Evolutionary conservation across 352 stramenopile genomes (phyloP).

Genomic region (Phytopythium vexans): DNA sequence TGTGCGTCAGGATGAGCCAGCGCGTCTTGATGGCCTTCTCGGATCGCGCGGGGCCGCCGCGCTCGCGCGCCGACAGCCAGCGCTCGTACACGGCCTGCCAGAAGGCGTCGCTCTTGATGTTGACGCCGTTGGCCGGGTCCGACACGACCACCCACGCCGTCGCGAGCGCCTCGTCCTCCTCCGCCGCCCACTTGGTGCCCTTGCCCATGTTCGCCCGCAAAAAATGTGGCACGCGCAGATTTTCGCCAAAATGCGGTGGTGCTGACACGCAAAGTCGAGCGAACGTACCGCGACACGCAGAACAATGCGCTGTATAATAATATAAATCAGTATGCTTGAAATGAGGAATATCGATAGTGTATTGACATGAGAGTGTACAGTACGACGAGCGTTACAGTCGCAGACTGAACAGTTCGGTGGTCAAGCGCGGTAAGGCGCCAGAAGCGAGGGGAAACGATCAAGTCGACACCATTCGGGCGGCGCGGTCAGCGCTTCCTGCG

Average conservation of each 20-base stretch:
- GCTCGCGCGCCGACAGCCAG: slow-evolving; percentile 3
- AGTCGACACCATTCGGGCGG: neutral
- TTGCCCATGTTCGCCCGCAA: slow-evolving; percentile 9
- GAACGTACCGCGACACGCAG: neutral
- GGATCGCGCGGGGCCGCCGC: slow-evolving; percentile 7
- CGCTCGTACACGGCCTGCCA: slow-evolving; percentile 11
- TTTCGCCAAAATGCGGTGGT: neutral
- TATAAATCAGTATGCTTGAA: too few species aligned
- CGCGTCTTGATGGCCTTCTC: slow-evolving; percentile 17
- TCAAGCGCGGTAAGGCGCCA: neutral
- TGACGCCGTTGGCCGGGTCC: slow-evolving; percentile 6
- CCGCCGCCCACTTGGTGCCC: slow-evolving; percentile 9
- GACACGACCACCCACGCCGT: slow-evolving; percentile 12
- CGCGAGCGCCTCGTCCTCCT: slow-evolving; percentile 13
- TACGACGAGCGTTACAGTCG: neutral
- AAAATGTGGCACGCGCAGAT: neutral
- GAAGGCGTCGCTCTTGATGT: slow-evolving; percentile 9
- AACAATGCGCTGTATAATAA: neutral
- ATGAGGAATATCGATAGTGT: neutral
- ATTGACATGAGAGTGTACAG: neutral
- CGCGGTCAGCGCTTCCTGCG: too few species aligned
- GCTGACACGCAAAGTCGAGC: neutral
- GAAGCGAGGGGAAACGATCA: neutral
- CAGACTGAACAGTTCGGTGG: neutral
- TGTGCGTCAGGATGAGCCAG: slow-evolving; percentile 10